Evolutionary conservation across 176 grass and related monocot species (phyloP), one percentile per base, ranked within the genome.

Genomic region (Cenchrus fungigraminus): DNA sequence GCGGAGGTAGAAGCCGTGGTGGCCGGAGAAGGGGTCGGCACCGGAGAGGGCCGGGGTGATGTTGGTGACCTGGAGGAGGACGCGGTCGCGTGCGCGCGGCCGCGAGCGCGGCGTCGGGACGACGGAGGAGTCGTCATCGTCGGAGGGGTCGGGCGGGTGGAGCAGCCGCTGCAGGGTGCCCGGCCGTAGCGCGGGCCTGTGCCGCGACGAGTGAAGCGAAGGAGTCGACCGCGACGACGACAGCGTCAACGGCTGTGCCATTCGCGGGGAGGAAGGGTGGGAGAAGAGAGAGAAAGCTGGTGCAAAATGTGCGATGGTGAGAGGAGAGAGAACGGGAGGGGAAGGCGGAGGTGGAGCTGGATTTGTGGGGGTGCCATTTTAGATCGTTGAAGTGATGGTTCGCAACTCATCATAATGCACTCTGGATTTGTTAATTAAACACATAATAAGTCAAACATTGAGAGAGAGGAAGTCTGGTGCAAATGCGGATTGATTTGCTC

Each of bases 1-100:
- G 45, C 87, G 93, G 88, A 98, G 89, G 86, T 91, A 95, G 91
- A 98, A 95, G 66, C 96, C 93, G 71, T 90, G 89, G 65, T 89
- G 87, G 68, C 90, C 91, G 0, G 89, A 90, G 87, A 91, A 92
- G 34, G 91, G 89, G 89, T 98, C 86, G 63, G 89, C 81, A 44
- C 84, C 89, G 15, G 86, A 73, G 82, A 91, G 86, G 49, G 88
- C 94, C 6, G 88, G 93, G 50, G 93, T 92, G 88, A 92, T 95
- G 87, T 91, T 94, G 11, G 89, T 95, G 82, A 90, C 89, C 86
- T 95, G 89, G 71, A 98, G 91, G 31, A 95, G 83, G 25, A 40
- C 86, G 2, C 81, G 92, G 12, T 60, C 65, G 42, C 83, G 73
- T n/a, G 79, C 34, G 7, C 53, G 47, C 32, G 75, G 19, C 0